Conservation (phyloP, 2,329 filamentous ascomycete genomes). For the Colletotrichum sp. region DNA sequence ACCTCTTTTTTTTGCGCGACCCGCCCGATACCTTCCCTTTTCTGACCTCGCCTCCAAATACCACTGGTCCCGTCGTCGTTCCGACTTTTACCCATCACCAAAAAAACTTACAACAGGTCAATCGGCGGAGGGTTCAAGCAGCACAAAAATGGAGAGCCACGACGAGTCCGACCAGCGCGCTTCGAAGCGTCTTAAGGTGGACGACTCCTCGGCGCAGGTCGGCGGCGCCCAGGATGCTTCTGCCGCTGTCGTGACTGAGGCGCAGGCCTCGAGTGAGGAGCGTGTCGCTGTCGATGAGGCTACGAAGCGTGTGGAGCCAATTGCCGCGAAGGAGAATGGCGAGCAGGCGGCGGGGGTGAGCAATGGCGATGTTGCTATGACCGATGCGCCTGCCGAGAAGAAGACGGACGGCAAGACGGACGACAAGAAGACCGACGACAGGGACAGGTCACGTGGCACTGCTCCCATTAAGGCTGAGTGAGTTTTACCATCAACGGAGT, state of each 20-base stretch:
- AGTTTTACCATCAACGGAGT: conserved; percentile 10
- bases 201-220: conserved; percentile 7
- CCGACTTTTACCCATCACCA: background rate
- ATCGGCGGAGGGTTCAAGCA: background rate
- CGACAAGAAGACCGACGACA: conserved; percentile 16
- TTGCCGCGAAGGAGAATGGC: conserved; percentile 7
- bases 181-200: conserved; percentile 26
- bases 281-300: conserved; percentile 10
- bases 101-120: background rate
- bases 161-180: conserved; percentile 23
- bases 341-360: background rate
- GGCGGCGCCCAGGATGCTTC: background rate
- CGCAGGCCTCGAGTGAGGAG: background rate
- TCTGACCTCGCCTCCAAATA: background rate
- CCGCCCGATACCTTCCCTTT: conserved; percentile 1
- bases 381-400: background rate
- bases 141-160: conserved; percentile 9
- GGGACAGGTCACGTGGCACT: conserved; percentile 27
- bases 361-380: conserved; percentile 11
- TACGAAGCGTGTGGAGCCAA: conserved; percentile 2
- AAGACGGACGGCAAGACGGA: background rate
- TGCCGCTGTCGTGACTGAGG: background rate
- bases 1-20: background rate
- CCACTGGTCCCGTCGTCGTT: background rate
- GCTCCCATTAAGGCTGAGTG: conserved; percentile 43